A percentile compares a stretch with the other conserved stretches of the same genome.
These are phyloP conservation scores for Nigrospora osmanthi DNA, from an alignment of 2,329 filamentous ascomycete genomes.

Conservation along the genomic window DNA sequence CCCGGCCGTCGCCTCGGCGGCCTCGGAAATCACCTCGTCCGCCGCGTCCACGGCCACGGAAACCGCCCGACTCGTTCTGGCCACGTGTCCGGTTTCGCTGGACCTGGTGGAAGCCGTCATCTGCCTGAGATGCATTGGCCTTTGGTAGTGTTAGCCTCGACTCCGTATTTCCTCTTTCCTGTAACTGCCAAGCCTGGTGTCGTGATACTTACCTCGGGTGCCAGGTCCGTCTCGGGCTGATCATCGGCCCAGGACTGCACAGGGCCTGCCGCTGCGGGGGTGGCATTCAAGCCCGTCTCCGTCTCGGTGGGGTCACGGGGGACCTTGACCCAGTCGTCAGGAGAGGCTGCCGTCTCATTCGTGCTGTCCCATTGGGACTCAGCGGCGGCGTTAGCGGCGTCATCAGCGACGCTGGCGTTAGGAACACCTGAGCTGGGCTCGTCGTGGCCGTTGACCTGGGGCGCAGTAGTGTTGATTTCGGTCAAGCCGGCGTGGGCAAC, in stretches of 20 bases:
- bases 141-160: slow-evolving; percentile 7
- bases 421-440: slow-evolving; percentile 31
- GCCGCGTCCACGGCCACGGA: slow-evolving; percentile 14
- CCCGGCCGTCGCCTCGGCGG: slow-evolving; percentile 17
- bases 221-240: slow-evolving; percentile 43
- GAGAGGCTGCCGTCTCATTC: slow-evolving; percentile 38
- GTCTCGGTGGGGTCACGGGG: slow-evolving; percentile 68
- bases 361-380: slow-evolving; percentile 58
- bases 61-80: slow-evolving; percentile 17
- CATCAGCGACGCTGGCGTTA: slow-evolving; percentile 44
- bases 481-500: slow-evolving; percentile 59
- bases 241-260: slow-evolving; percentile 79
- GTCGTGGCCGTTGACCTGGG: slow-evolving; percentile 34
- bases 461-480: slow-evolving; percentile 48
- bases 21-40: slow-evolving; percentile 20
- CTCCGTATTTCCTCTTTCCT: too few relatives aligned
- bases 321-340: slow-evolving; percentile 70
- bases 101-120: slow-evolving; percentile 23
- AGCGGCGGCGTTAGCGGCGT: slow-evolving; percentile 51
- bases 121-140: slow-evolving; percentile 14
- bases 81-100: slow-evolving; percentile 23
- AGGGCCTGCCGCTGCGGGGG: slow-evolving; percentile 46
- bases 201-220: slow-evolving; percentile 29
- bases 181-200: too few relatives aligned
- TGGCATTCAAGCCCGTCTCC: slow-evolving; percentile 55